These are phyloP conservation scores for Metschnikowia proteae DNA, from an alignment of 805 yeast genomes.

Conservation along the genomic window DNA sequence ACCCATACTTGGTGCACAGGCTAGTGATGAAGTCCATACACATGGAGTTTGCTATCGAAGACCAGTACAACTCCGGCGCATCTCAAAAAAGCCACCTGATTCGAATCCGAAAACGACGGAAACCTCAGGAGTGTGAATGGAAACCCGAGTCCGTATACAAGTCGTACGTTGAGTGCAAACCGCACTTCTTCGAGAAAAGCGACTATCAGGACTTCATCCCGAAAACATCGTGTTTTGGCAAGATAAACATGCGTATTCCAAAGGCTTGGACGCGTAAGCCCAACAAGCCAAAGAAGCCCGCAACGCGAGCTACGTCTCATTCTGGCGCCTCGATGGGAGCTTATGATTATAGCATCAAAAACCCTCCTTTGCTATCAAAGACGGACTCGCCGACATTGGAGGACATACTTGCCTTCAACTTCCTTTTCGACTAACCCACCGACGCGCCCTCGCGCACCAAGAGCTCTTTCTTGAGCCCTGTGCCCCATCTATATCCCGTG, in stretches of 20 bases:
- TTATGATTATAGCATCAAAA: background rate
- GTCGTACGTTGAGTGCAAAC: conserved; percentile 20
- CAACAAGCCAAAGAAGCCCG: conserved; percentile 12
- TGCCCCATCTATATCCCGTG: conserved; percentile 41
- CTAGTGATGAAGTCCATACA: conserved; percentile 12
- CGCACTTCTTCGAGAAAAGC: conserved; percentile 26
- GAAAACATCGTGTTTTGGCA: conserved; percentile 34
- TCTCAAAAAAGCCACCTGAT: conserved; percentile 4
- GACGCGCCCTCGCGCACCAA: conserved; percentile 9
- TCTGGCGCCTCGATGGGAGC: background rate
- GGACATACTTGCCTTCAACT: conserved; percentile 11
- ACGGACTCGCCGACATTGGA: conserved; percentile 4
- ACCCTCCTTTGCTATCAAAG: background rate
- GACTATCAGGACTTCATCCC: conserved; percentile 29
- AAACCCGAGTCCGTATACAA: conserved; percentile 19
- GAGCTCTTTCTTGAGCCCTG: conserved; percentile 24
- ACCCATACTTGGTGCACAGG: conserved; percentile 15
- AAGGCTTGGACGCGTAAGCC: conserved; percentile 37
- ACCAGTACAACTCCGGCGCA: conserved; percentile 8
- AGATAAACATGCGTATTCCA: conserved; percentile 36
- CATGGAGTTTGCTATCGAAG: conserved; percentile 15
- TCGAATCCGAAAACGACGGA: conserved; percentile 13
- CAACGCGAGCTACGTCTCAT: background rate
- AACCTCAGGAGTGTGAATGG: conserved; percentile 17
- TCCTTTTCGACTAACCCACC: conserved; percentile 9